A percentile compares a stretch with the other conserved stretches of the same genome.
Evolutionary conservation across 768 basidiomycete genomes (phyloP).

Genomic region (Russula sp.): DNA sequence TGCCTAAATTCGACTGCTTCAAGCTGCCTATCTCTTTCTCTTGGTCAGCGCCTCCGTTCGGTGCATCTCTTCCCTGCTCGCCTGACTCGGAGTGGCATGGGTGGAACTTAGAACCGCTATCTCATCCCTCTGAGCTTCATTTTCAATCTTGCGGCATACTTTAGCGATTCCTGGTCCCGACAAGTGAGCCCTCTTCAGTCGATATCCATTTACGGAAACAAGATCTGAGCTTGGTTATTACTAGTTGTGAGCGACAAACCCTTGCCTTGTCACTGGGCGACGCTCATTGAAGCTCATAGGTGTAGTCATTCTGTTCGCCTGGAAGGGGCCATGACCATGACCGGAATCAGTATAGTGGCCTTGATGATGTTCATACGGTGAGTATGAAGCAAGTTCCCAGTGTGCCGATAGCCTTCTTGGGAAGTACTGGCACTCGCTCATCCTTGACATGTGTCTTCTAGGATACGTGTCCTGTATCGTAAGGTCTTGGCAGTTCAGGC

Average conservation of each 20-base stretch:
- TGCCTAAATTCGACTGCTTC: neutral
- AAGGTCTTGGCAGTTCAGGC: slow-evolving; percentile 24
- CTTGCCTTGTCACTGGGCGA: neutral
- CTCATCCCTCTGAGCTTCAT: slow-evolving; percentile 58
- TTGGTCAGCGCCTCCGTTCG: slow-evolving; percentile 28
- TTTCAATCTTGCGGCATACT: slow-evolving; percentile 40
- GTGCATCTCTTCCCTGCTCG: neutral
- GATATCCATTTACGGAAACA: neutral
- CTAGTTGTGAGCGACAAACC: slow-evolving; percentile 22
- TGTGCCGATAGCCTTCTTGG: too few relatives aligned
- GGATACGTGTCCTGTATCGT: neutral
- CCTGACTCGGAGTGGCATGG: neutral
- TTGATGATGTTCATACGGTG: slow-evolving; percentile 56
- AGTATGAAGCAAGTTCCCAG: slow-evolving; percentile 6
- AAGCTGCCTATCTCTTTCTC: slow-evolving; percentile 35
- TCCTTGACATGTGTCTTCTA: neutral
- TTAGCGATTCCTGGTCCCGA: slow-evolving; percentile 22
- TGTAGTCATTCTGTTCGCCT: slow-evolving; percentile 32
- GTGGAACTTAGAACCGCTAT: slow-evolving; percentile 49
- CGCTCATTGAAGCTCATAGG: neutral
- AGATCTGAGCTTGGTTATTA: slow-evolving; percentile 40
- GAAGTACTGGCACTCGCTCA: too few relatives aligned
- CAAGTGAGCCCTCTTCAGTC: slow-evolving; percentile 14
- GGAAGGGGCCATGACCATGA: slow-evolving; percentile 42
- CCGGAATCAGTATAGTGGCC: slow-evolving; percentile 46